A percentile compares a stretch with the other conserved stretches of the same genome.
Evolutionary conservation across 2,329 filamentous ascomycete species (phyloP).

Genomic region (Fusarium sp.): DNA sequence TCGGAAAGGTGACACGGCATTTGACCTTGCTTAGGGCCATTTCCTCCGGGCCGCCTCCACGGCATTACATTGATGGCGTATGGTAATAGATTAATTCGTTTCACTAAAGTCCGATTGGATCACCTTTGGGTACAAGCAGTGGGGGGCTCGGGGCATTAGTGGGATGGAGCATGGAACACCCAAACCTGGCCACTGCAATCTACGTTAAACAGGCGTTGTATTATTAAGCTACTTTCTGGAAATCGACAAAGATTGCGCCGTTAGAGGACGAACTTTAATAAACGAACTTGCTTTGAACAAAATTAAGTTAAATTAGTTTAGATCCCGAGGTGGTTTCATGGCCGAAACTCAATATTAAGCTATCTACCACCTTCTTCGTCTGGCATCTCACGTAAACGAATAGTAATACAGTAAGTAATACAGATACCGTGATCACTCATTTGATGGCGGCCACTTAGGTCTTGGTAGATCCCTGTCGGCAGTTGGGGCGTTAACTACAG

Average conservation of each 20-base stretch:
- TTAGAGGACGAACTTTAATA: not conserved
- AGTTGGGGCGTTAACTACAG: slow-evolving; percentile 24
- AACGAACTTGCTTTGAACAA: not conserved
- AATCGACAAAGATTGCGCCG: slow-evolving; percentile 1
- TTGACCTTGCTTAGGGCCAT: not conserved
- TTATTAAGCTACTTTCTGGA: not conserved
- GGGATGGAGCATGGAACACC: slow-evolving; percentile 15
- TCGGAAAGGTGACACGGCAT: slow-evolving; percentile 16
- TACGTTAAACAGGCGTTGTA: not conserved
- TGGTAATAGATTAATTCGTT: slow-evolving; percentile 17
- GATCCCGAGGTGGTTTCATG: not conserved
- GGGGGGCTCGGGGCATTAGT: slow-evolving; percentile 32
- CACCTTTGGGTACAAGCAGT: not conserved
- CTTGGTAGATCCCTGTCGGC: slow-evolving; percentile 33
- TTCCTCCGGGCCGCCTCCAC: slow-evolving; percentile 19
- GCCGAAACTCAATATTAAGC: slow-evolving; percentile 16
- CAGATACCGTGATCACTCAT: not conserved
- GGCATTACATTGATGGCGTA: slow-evolving; percentile 23
- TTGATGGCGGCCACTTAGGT: not conserved
- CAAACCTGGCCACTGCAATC: slow-evolving; percentile 15
- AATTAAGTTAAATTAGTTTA: not conserved
- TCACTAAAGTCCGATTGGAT: slow-evolving; percentile 33
- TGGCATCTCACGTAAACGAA: slow-evolving; percentile 28
- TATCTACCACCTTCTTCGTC: slow-evolving; percentile 34
- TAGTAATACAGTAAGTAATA: not conserved